Evolutionary conservation across 805 yeast species (phyloP).

Genomic region (Candida germanica): DNA sequence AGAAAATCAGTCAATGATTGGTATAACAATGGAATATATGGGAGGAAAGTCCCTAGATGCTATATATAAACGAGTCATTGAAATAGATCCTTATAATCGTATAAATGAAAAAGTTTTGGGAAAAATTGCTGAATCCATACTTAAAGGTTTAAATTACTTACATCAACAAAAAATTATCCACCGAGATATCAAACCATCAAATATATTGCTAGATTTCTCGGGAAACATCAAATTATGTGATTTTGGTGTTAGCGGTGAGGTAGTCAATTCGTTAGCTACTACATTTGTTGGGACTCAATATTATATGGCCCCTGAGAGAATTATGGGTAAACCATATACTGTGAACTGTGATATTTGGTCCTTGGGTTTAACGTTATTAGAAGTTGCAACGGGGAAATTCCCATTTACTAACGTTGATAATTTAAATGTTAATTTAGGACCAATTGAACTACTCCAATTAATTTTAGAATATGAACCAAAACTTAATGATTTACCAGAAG

Average conservation of each 20-base stretch:
- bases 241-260: slow-evolving; percentile 97
- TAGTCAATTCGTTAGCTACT: slow-evolving; percentile 90
- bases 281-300: slow-evolving; percentile 97
- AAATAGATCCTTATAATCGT: slow-evolving; percentile 66
- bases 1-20: slow-evolving; percentile 73
- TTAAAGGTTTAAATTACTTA: slow-evolving; percentile 80
- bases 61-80: slow-evolving; percentile 72
- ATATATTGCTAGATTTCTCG: slow-evolving; percentile 66
- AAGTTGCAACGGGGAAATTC: slow-evolving; percentile 89
- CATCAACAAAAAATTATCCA: slow-evolving; percentile 89
- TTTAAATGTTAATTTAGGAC: slow-evolving; percentile 39
- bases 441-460: slow-evolving; percentile 80
- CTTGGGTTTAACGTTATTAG: slow-evolving; percentile 73
- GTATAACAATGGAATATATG: slow-evolving; percentile 97
- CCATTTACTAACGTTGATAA: slow-evolving; percentile 52
- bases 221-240: slow-evolving; percentile 94
- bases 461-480: slow-evolving; percentile 82
- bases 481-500: slow-evolving; percentile 71
- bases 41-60: slow-evolving; percentile 91
- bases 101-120: slow-evolving; percentile 93
- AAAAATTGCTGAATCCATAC: slow-evolving; percentile 80
- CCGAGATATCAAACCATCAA: slow-evolving; percentile 94
- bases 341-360: slow-evolving; percentile 98
- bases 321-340: slow-evolving; percentile 91
- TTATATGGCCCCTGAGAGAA: slow-evolving; percentile 98